phyloP scores from a whole-genome alignment of 352 stramenopile species.

The Globisporangium orthogonon region DNA sequence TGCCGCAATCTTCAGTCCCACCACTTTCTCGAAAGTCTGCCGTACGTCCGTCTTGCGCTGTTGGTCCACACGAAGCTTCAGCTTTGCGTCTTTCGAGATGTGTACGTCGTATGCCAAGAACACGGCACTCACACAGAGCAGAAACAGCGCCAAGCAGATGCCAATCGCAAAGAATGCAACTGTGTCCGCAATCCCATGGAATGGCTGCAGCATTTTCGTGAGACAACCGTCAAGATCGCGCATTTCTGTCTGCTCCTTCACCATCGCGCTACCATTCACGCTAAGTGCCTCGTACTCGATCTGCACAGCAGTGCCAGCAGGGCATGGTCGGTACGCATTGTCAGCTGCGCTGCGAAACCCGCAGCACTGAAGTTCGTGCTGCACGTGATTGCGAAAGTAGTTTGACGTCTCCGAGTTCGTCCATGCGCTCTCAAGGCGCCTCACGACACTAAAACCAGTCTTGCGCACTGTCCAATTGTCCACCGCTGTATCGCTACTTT shows the following conservation, averaged over 20 bases:
- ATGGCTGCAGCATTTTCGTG: constrained; percentile 38
- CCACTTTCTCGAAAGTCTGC: constrained; percentile 61
- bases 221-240: constrained; percentile 49
- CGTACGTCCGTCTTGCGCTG: constrained; percentile 26
- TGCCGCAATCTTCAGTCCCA: constrained; percentile 66
- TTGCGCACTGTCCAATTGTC: constrained; percentile 73
- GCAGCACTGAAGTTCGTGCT: constrained; percentile 68
- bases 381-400: constrained; percentile 39
- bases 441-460: constrained; percentile 55
- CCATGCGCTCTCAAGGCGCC: constrained; percentile 45
- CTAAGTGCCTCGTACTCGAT: constrained; percentile 55
- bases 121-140: constrained; percentile 28
- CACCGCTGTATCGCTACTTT: constrained; percentile 22
- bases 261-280: constrained; percentile 47
- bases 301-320: constrained; percentile 28
- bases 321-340: constrained; percentile 44
- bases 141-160: constrained; percentile 29
- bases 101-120: constrained; percentile 56
- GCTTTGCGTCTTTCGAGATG: constrained; percentile 60
- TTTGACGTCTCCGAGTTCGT: constrained; percentile 20
- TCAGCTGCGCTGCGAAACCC: constrained; percentile 45
- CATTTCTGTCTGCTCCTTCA: constrained; percentile 35
- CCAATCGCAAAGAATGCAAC: constrained; percentile 33
- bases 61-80: constrained; percentile 48
- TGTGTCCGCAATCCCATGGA: constrained; percentile 33